These are phyloP conservation scores for Coniophora puteana DNA, from an alignment of 1,284 basidiomycete species.

Conservation along the genomic window DNA sequence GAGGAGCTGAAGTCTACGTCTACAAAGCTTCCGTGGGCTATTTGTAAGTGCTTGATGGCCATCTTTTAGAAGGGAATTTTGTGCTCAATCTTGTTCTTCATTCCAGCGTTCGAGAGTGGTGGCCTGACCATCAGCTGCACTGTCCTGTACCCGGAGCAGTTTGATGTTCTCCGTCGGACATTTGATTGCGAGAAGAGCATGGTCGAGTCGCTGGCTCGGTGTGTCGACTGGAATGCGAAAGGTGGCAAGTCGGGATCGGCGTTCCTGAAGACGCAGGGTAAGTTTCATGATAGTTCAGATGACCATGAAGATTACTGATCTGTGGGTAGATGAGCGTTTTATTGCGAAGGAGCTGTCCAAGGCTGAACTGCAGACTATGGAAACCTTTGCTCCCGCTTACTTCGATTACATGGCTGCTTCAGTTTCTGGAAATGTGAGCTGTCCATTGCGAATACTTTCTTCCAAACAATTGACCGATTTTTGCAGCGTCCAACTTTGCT, in stretches of 20 bases:
- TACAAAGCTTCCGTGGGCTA: constrained; percentile 75
- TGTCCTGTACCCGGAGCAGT: constrained; percentile 95
- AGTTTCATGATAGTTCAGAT: constrained; percentile 1
- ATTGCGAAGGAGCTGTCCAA: constrained; percentile 96
- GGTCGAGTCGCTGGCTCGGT: constrained; percentile 90
- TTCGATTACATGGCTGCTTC: constrained; percentile 96
- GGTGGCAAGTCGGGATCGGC: constrained; percentile 97
- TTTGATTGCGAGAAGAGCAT: constrained; percentile 94
- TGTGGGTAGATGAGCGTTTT: constrained; percentile 84
- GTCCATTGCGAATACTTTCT: background rate
- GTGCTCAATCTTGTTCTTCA: constrained; percentile 1
- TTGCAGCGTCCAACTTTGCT: constrained; percentile 87
- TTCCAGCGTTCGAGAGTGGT: constrained; percentile 84
- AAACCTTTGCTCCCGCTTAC: constrained; percentile 96
- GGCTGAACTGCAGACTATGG: constrained; percentile 92
- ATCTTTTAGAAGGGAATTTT: constrained; percentile 4
- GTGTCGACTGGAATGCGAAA: constrained; percentile 93
- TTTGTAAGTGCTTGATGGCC: constrained; percentile 46
- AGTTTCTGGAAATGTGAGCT: constrained; percentile 68
- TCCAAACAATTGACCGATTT: constrained; percentile 10
- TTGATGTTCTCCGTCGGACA: constrained; percentile 88
- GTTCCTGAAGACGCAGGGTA: constrained; percentile 93
- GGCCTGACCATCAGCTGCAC: constrained; percentile 95
- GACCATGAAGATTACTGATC: background rate
- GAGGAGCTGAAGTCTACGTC: constrained; percentile 76